Percentiles rank a stretch among this genome's conserved stretches.
Conservation (phyloP, 2,329 filamentous ascomycete genomes). For the Calonectria naviculata region DNA sequence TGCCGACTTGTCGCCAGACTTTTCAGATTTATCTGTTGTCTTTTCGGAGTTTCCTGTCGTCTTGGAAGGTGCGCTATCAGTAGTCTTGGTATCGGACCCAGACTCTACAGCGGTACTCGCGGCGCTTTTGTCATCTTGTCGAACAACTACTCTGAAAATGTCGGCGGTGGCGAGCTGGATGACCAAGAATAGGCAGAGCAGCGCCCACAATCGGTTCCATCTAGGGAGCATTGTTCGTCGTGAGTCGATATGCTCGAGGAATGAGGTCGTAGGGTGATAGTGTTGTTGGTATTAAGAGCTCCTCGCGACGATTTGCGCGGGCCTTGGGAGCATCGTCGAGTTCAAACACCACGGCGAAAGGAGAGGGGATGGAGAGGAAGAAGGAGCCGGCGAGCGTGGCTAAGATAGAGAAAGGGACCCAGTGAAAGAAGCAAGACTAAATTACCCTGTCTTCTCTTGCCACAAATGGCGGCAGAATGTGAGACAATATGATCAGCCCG, state of each 20-base stretch:
- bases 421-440: slow-evolving; percentile 25
- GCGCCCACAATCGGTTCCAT: slow-evolving; percentile 47
- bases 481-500: slow-evolving; percentile 32
- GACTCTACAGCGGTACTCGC: slow-evolving; percentile 28
- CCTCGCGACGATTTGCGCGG: slow-evolving; percentile 26
- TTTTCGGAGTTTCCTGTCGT: slow-evolving; percentile 24
- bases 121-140: slow-evolving; percentile 44
- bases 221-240: slow-evolving; percentile 47
- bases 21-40: slow-evolving; percentile 24
- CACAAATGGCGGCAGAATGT: slow-evolving; percentile 14
- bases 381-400: neutral
- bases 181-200: slow-evolving; percentile 52
- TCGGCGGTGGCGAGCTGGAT: slow-evolving; percentile 51
- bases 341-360: slow-evolving; percentile 7
- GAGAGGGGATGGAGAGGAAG: slow-evolving; percentile 7
- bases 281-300: slow-evolving; percentile 25
- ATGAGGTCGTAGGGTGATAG: neutral
- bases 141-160: slow-evolving; percentile 45
- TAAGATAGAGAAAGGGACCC: neutral
- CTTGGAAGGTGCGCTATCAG: slow-evolving; percentile 21
- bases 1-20: slow-evolving; percentile 18
- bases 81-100: slow-evolving; percentile 10
- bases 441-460: slow-evolving; percentile 20
- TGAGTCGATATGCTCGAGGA: slow-evolving; percentile 1
- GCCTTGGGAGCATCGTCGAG: slow-evolving; percentile 32